Percentiles rank a stretch among this genome's conserved stretches.
These are phyloP conservation scores for Malassezia yamatoensis DNA, from an alignment of 1,284 basidiomycete genomes.

Conservation along the genomic window DNA sequence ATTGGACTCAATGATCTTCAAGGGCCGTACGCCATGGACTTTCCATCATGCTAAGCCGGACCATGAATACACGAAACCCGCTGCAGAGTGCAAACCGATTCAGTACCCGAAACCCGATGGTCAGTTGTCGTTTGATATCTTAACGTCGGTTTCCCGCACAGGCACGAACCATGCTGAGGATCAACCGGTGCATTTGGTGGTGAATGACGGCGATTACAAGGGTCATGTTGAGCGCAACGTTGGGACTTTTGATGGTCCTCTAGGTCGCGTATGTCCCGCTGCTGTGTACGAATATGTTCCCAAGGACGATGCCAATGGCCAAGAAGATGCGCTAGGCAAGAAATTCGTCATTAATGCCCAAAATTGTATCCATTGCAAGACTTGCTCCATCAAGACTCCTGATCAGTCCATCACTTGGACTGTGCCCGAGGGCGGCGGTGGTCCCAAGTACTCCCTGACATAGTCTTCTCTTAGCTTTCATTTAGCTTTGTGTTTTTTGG, in stretches of 20 bases:
- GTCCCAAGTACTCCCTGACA: constrained; percentile 43
- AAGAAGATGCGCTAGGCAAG: constrained; percentile 59
- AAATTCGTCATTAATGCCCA: constrained; percentile 94
- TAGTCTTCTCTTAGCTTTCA: constrained; percentile 4
- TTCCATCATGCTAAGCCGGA: constrained; percentile 65
- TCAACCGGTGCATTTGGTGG: constrained; percentile 73
- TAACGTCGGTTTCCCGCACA: constrained; percentile 81
- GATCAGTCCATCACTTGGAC: constrained; percentile 44
- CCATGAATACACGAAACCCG: constrained; percentile 51
- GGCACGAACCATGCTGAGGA: constrained; percentile 95
- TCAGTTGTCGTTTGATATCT: constrained; percentile 82
- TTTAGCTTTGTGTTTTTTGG: too few relatives aligned
- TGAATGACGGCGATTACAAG: constrained; percentile 53
- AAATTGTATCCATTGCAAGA: constrained; percentile 49
- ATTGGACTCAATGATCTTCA: constrained; percentile 72
- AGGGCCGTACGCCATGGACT: constrained; percentile 84
- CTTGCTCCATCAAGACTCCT: constrained; percentile 44
- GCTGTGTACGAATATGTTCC: constrained; percentile 94
- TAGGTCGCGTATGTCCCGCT: constrained; percentile 84
- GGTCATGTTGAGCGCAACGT: constrained; percentile 62
- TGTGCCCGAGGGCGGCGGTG: constrained; percentile 45
- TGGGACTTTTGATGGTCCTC: constrained; percentile 66
- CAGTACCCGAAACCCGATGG: constrained; percentile 82
- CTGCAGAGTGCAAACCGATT: constrained; percentile 62
- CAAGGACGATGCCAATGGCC: constrained; percentile 54